These are phyloP conservation scores for Casuarina cunninghamiana DNA, from an alignment of 306 rosid genomes.

Conservation along the genomic window DNA sequence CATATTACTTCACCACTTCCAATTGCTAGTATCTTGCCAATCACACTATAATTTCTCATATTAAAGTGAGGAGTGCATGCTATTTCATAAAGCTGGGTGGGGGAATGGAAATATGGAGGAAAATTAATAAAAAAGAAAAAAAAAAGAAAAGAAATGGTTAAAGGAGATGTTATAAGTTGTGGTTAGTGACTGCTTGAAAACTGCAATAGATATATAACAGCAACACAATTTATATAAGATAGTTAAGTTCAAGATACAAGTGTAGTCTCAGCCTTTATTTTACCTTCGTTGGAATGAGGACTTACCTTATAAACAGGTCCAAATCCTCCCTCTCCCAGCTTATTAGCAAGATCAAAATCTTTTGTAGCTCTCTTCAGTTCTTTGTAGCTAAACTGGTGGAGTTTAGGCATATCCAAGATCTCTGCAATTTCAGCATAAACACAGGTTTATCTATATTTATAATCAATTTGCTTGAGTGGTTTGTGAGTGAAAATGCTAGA, in stretches of 20 bases:
- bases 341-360: constrained; percentile 57
- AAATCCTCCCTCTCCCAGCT: constrained; percentile 90
- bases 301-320: constrained; percentile 81
- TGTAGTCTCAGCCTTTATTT: not conserved
- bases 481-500: not conserved
- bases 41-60: not conserved
- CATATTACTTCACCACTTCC: not conserved
- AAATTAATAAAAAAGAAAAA: not conserved
- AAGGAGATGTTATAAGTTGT: not conserved
- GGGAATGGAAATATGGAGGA: not conserved
- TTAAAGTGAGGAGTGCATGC: not conserved
- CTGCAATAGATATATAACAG: not conserved
- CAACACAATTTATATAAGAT: not conserved
- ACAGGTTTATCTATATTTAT: not conserved
- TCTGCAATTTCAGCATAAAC: constrained; percentile 47
- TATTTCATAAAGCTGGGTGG: not conserved
- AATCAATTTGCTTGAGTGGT: not conserved
- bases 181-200: not conserved
- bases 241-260: not conserved
- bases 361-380: constrained; percentile 64
- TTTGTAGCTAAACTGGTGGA: constrained; percentile 57
- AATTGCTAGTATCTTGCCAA: not conserved
- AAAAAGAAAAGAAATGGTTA: not conserved
- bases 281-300: not conserved
- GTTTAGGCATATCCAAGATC: constrained; percentile 57